Percentiles rank a stretch among this genome's conserved stretches.
phyloP scores from a whole-genome alignment of 2,329 filamentous ascomycete genomes.

The Clathrospora elynae region DNA sequence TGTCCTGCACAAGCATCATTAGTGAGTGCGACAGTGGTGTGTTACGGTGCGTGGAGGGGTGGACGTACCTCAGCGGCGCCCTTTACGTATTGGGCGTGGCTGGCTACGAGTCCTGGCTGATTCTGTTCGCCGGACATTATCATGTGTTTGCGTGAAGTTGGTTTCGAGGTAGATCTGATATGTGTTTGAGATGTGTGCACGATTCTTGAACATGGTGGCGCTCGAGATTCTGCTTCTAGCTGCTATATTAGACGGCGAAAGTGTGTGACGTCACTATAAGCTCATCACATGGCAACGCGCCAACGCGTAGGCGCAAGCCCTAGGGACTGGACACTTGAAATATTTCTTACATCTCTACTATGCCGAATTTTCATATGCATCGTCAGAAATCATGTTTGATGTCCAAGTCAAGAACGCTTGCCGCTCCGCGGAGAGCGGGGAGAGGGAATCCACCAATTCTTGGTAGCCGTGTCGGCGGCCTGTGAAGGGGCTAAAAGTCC shows the following conservation, averaged over 20 bases:
- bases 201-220: not conserved
- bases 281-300: conserved; percentile 15
- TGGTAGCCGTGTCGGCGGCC: no score
- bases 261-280: conserved; percentile 13
- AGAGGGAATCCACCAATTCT: no score
- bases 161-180: no score
- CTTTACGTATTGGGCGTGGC: conserved; percentile 71
- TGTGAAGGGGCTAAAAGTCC: no score
- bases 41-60: not conserved
- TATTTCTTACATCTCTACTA: not conserved
- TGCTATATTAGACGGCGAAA: conserved; percentile 8
- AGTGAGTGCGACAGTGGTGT: not conserved
- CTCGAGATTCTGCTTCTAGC: not conserved
- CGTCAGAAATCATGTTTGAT: no score
- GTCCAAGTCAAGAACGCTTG: no score
- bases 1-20: conserved; percentile 50
- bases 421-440: no score
- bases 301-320: conserved; percentile 3
- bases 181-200: not conserved
- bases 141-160: not conserved
- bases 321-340: conserved; percentile 5
- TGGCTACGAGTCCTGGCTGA: conserved; percentile 64
- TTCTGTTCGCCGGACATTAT: conserved; percentile 37
- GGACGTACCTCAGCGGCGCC: conserved; percentile 66
- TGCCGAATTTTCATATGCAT: no score